Evolutionary conservation across 2,329 filamentous ascomycete genomes (phyloP).

Genomic region (Fusarium sp.): DNA sequence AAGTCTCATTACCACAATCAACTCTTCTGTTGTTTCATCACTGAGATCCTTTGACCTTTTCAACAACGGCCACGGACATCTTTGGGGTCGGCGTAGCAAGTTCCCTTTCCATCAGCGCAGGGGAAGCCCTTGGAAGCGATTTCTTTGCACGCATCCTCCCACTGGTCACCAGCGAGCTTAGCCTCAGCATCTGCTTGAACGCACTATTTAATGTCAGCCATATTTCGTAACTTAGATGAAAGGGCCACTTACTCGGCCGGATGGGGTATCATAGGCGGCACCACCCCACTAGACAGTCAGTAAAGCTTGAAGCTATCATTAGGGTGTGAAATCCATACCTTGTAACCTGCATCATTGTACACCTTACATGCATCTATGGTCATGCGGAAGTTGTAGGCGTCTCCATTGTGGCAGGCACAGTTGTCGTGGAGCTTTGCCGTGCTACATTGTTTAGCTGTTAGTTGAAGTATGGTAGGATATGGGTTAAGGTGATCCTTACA

Average conservation of each 20-base stretch:
- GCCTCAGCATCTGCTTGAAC: conserved; percentile 14
- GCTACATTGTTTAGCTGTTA: neutral
- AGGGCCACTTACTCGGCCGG: conserved; percentile 29
- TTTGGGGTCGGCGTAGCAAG: conserved; percentile 26
- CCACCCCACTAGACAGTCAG: conserved; percentile 31
- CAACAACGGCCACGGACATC: conserved; percentile 31
- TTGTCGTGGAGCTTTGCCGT: conserved; percentile 34
- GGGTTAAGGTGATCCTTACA: conserved; percentile 16
- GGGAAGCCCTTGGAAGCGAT: conserved; percentile 29
- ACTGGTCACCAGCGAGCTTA: conserved; percentile 35
- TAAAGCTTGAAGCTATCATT: accelerated
- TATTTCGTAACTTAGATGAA: accelerated
- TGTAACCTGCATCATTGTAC: conserved; percentile 26
- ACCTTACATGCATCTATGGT: conserved; percentile 31
- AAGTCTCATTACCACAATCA: neutral
- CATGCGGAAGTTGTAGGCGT: conserved; percentile 38
- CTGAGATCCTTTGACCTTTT: neutral
- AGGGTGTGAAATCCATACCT: neutral
- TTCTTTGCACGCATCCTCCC: conserved; percentile 39
- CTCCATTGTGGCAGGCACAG: conserved; percentile 38
- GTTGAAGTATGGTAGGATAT: neutral
- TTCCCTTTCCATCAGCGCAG: conserved; percentile 36
- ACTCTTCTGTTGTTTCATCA: too few species aligned
- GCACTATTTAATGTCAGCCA: conserved; percentile 17
- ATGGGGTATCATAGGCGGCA: conserved; percentile 20